Evolutionary conservation across 2,329 filamentous ascomycete genomes (phyloP).

Genomic region (Trichophyton benhamiae): DNA sequence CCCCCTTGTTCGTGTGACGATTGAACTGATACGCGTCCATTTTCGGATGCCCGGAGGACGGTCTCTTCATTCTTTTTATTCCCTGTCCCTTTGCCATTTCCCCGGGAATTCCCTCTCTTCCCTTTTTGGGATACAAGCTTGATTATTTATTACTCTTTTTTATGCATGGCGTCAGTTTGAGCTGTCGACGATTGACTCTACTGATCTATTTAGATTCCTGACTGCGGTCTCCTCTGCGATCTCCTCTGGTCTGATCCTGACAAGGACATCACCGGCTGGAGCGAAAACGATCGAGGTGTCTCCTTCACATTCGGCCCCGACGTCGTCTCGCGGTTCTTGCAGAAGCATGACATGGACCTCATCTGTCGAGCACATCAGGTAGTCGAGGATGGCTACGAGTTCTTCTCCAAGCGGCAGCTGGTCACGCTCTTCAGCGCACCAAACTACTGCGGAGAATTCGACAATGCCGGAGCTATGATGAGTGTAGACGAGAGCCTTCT

Average conservation of each 20-base stretch:
- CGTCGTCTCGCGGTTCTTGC: slow-evolving; percentile 90
- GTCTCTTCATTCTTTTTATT: background rate
- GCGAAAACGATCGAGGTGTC: slow-evolving; percentile 95
- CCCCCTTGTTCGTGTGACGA: slow-evolving; percentile 6
- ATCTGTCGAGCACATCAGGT: slow-evolving; percentile 98
- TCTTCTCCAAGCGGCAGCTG: slow-evolving; percentile 96
- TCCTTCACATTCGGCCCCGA: slow-evolving; percentile 98
- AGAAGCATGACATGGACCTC: slow-evolving; percentile 99
- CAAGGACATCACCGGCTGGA: slow-evolving; percentile 98
- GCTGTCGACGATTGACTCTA: slow-evolving; percentile 1
- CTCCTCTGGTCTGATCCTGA: slow-evolving; percentile 97
- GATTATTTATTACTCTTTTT: background rate
- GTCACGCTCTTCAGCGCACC: slow-evolving; percentile 96
- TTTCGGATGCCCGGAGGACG: slow-evolving; percentile 3
- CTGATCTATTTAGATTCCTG: slow-evolving; percentile 60
- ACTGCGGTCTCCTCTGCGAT: slow-evolving; percentile 94
- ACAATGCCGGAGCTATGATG: slow-evolving; percentile 99
- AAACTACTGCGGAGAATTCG: slow-evolving; percentile 99
- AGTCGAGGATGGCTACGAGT: slow-evolving; percentile 97
- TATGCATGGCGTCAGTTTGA: slow-evolving; percentile 13
- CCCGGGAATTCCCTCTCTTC: background rate
- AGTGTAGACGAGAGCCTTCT: slow-evolving; percentile 96
- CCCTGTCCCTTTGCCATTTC: background rate
- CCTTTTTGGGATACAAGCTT: background rate
- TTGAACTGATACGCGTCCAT: background rate